Evolutionary conservation across 2,329 filamentous ascomycete species (phyloP).

Genomic region (Parafenestella ontariensis): DNA sequence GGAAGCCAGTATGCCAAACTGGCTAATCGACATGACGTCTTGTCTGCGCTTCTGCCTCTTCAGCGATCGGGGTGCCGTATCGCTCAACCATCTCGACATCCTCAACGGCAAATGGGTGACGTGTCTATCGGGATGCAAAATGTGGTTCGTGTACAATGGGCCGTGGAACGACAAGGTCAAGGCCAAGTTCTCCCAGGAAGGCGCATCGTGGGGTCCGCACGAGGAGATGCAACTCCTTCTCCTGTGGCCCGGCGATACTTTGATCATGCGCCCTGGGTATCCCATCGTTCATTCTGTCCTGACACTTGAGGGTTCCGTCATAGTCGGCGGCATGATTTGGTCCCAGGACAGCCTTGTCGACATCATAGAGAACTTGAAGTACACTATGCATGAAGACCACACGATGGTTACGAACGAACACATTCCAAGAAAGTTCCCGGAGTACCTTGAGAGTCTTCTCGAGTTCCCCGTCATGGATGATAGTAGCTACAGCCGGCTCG

Average conservation of each 20-base stretch:
- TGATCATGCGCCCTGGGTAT: slow-evolving; percentile 12
- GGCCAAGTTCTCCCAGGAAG: background rate
- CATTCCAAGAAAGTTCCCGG: too few relatives aligned
- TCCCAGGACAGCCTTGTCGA: background rate
- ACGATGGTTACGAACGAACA: too few relatives aligned
- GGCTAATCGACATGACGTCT: background rate
- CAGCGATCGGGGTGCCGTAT: slow-evolving; percentile 1
- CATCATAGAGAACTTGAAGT: slow-evolving; percentile 5
- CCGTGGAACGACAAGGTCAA: background rate
- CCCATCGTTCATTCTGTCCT: slow-evolving; percentile 4
- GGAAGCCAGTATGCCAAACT: background rate
- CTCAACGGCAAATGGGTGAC: slow-evolving; percentile 11
- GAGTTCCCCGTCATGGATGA: too few relatives aligned
- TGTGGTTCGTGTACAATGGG: slow-evolving; percentile 9
- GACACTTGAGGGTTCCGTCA: slow-evolving; percentile 6
- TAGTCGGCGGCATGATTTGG: slow-evolving; percentile 13
- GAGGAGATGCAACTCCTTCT: background rate
- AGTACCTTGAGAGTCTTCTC: too few relatives aligned
- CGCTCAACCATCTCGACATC: slow-evolving; percentile 6
- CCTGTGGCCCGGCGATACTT: slow-evolving; percentile 6
- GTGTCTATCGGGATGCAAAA: background rate
- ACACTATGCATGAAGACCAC: background rate
- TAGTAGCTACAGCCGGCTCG: too few relatives aligned
- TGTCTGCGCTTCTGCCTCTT: slow-evolving; percentile 3
- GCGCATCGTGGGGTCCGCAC: background rate